phyloP scores from a whole-genome alignment of 805 yeast species.

The Kluyveromyces starmeri region DNA sequence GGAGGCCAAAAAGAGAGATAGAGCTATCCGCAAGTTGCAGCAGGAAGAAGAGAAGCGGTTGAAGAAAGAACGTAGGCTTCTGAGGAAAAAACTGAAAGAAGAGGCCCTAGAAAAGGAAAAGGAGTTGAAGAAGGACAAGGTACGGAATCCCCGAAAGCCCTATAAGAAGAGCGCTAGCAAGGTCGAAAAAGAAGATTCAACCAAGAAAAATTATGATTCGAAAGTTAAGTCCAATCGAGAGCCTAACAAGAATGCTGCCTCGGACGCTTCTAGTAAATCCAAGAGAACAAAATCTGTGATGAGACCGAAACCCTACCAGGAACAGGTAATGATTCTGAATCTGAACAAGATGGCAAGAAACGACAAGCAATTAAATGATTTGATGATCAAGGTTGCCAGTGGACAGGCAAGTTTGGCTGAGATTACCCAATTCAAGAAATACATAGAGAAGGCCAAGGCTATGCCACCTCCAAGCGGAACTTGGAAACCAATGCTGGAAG shows the following conservation, averaged over 20 bases:
- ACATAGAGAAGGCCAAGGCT: conserved; percentile 67
- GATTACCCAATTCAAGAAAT: conserved; percentile 69
- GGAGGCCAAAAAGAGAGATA: conserved; percentile 28
- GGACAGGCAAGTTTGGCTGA: conserved; percentile 69
- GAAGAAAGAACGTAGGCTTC: conserved; percentile 16
- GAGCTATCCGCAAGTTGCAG: conserved; percentile 29
- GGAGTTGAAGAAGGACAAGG: conserved; percentile 43
- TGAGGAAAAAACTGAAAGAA: conserved; percentile 11
- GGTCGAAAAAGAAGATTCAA: conserved; percentile 1
- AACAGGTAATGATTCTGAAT: conserved; percentile 76
- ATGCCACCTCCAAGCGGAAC: conserved; percentile 48
- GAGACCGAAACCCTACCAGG: conserved; percentile 23
- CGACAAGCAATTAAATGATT: conserved; percentile 53
- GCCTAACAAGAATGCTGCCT: conserved; percentile 4
- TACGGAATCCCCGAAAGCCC: conserved; percentile 70
- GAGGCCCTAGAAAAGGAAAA: conserved; percentile 18
- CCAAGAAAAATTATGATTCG: conserved; percentile 1
- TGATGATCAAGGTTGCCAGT: conserved; percentile 82
- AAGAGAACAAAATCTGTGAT: conserved; percentile 5
- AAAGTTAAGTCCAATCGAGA: not conserved
- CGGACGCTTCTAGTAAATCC: conserved; percentile 6
- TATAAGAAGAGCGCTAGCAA: conserved; percentile 30
- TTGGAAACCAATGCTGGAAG: conserved; percentile 15
- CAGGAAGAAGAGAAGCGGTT: conserved; percentile 27
- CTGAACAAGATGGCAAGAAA: conserved; percentile 73